phyloP scores from a whole-genome alignment of 2,329 filamentous ascomycete species.

The Alternaria alternata region DNA sequence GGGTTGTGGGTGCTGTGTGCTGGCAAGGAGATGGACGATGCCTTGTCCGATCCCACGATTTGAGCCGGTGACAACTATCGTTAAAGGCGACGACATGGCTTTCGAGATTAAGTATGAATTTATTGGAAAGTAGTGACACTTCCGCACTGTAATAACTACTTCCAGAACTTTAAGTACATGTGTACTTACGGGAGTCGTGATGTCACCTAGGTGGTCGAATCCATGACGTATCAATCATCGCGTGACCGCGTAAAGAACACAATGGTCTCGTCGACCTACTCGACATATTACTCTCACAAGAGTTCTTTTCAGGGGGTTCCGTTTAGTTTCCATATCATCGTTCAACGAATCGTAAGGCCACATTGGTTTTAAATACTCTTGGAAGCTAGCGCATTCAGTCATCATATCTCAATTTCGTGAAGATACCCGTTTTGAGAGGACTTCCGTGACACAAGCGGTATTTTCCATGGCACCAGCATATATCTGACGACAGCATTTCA shows the following conservation, averaged over 20 bases:
- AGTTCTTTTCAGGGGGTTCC: too few relatives aligned
- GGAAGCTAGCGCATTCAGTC: too few relatives aligned
- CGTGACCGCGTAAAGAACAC: too few relatives aligned
- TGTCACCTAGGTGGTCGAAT: neutral
- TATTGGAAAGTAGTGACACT: neutral
- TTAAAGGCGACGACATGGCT: slow-evolving; percentile 22
- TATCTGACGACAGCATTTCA: neutral
- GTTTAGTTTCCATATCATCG: too few relatives aligned
- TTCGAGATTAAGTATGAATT: neutral
- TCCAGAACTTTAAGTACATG: neutral
- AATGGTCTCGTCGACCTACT: too few relatives aligned
- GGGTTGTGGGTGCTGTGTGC: slow-evolving; percentile 19
- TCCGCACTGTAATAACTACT: neutral
- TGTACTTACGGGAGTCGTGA: slow-evolving; percentile 6
- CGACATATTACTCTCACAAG: too few relatives aligned
- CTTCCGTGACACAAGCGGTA: neutral
- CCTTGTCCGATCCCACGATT: slow-evolving; percentile 35
- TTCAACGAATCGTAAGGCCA: too few relatives aligned
- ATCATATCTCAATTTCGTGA: too few relatives aligned
- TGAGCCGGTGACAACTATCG: slow-evolving; percentile 33
- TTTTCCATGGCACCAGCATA: neutral
- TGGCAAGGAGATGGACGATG: slow-evolving; percentile 30
- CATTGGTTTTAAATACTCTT: too few relatives aligned
- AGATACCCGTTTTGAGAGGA: too few relatives aligned
- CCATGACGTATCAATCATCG: slow-evolving; percentile 11